These are phyloP conservation scores for Scytalidium lignicola DNA, from an alignment of 2,329 filamentous ascomycete species.

Conservation along the genomic window DNA sequence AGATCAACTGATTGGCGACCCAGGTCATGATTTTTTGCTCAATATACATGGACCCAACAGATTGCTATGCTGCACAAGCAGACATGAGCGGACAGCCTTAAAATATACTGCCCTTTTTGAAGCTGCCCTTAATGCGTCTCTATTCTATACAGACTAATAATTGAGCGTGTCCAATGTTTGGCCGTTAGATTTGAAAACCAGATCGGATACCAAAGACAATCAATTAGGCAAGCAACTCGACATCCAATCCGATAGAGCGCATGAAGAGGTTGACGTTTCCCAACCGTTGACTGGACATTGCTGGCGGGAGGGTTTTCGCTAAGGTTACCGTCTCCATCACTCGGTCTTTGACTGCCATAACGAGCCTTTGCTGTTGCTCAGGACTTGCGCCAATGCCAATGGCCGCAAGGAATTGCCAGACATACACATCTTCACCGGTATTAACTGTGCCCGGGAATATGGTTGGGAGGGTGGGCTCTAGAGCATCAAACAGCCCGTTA, in stretches of 20 bases:
- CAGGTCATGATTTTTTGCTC: too few species aligned
- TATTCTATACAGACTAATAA: not conserved
- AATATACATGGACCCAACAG: too few species aligned
- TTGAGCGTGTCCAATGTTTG: not conserved
- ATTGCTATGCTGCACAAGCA: too few species aligned
- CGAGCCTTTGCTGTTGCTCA: constrained; percentile 90
- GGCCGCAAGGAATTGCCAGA: constrained; percentile 96
- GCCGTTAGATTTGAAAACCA: not conserved
- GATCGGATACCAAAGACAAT: not conserved
- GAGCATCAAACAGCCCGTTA: constrained; percentile 77
- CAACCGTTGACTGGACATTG: constrained; percentile 77
- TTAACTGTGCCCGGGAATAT: constrained; percentile 92
- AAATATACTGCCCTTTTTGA: too few species aligned
- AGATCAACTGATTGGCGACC: too few species aligned
- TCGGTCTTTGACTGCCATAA: constrained; percentile 93
- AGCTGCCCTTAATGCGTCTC: too few species aligned
- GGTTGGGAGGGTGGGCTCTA: constrained; percentile 77
- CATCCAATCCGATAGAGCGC: constrained; percentile 97
- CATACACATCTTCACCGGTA: constrained; percentile 87
- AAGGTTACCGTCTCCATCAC: constrained; percentile 92
- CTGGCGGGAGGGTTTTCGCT: constrained; percentile 81
- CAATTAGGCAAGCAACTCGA: constrained; percentile 54
- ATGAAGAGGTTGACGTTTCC: constrained; percentile 97
- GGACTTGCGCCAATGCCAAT: constrained; percentile 90
- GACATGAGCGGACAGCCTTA: too few species aligned